Conservation (phyloP, 805 yeast genomes). For the Tetrapisispora pingtungensis region DNA sequence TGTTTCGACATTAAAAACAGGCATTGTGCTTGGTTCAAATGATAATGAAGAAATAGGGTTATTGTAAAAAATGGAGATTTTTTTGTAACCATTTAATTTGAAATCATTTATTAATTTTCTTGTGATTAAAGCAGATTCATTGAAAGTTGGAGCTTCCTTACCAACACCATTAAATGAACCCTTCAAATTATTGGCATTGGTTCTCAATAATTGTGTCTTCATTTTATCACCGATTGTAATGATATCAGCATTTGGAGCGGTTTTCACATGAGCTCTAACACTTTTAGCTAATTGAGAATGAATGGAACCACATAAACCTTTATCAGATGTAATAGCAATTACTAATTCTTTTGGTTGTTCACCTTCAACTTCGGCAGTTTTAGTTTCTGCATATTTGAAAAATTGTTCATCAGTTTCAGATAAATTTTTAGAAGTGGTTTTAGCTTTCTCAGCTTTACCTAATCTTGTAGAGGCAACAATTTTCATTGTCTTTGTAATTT, state of each 20-base stretch:
- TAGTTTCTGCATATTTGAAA: conserved; percentile 73
- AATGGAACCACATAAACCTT: conserved; percentile 97
- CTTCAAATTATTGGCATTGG: conserved; percentile 56
- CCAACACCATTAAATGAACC: conserved; percentile 86
- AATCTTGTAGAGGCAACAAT: conserved; percentile 97
- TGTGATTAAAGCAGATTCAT: conserved; percentile 80
- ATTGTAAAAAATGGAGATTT: conserved; percentile 77
- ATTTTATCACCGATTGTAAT: conserved; percentile 92
- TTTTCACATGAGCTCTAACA: conserved; percentile 58
- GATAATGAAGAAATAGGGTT: conserved; percentile 79
- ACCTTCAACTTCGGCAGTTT: conserved; percentile 36
- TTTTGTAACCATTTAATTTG: conserved; percentile 43
- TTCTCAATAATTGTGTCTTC: conserved; percentile 80
- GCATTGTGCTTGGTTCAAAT: conserved; percentile 69
- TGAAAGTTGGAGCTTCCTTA: conserved; percentile 91
- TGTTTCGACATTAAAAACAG: conserved; percentile 58
- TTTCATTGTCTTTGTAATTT: conserved; percentile 99
- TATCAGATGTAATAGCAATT: conserved; percentile 88
- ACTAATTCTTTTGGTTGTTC: conserved; percentile 55
- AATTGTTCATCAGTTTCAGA: conserved; percentile 72
- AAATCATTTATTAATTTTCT: conserved; percentile 61
- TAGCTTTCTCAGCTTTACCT: conserved; percentile 90
- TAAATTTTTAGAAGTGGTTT: conserved; percentile 78
- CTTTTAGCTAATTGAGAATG: conserved; percentile 91
- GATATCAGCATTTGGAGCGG: conserved; percentile 60